Percentiles rank a stretch among this genome's conserved stretches.
phyloP scores from a whole-genome alignment of 768 basidiomycete species.

The Boletus sensibilis region DNA sequence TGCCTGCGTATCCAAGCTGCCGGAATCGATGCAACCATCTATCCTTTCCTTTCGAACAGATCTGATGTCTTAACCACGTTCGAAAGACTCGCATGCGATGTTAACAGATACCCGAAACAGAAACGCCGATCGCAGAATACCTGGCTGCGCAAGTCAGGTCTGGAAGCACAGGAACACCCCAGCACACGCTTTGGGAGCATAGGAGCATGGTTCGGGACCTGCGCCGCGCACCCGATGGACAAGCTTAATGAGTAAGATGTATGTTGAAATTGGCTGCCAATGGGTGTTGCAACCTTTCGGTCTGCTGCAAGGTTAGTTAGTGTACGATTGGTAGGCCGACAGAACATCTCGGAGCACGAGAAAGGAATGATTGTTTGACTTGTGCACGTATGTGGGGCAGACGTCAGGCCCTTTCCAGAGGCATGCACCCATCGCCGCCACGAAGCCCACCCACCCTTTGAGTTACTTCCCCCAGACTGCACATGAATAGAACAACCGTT shows the following conservation, averaged over 20 bases:
- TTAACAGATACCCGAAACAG: not conserved
- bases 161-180: not conserved
- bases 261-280: not conserved
- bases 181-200: not conserved
- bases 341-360: not conserved
- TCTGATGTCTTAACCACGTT: not conserved
- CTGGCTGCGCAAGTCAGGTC: not conserved
- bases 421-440: not conserved
- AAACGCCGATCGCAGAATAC: not conserved
- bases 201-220: not conserved
- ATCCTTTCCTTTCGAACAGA: not conserved
- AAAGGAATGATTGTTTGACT: not conserved
- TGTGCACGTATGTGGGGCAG: not conserved
- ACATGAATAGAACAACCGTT: not conserved
- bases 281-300: not conserved
- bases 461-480: too few species aligned
- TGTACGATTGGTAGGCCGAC: not conserved
- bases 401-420: not conserved
- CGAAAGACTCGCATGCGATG: not conserved
- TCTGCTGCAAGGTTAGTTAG: not conserved
- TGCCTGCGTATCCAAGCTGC: not conserved
- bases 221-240: not conserved
- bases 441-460: too few species aligned
- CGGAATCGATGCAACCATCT: not conserved
- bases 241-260: too few species aligned